Evolutionary conservation across 2,329 filamentous ascomycete genomes (phyloP).

Genomic region (Talaromyces sp.): DNA sequence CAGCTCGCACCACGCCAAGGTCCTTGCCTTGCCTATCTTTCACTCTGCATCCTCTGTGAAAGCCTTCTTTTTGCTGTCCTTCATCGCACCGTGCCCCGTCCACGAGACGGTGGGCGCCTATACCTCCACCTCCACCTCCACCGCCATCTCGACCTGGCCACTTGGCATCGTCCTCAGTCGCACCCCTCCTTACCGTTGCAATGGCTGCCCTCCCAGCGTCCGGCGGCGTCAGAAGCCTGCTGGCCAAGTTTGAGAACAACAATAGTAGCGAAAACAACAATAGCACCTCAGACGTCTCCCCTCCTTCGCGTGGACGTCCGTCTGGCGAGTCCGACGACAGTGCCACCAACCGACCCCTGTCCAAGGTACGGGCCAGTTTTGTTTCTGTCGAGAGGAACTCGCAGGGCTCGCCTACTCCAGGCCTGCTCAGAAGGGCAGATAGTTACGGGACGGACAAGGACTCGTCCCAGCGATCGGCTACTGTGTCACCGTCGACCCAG

Average conservation of each 20-base stretch:
- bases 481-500: slow-evolving; percentile 9
- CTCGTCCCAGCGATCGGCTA: slow-evolving; percentile 19
- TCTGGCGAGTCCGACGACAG: slow-evolving; percentile 48
- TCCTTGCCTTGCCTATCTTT: neutral
- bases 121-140: neutral
- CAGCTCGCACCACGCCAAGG: too few species aligned
- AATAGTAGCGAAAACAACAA: slow-evolving; percentile 49
- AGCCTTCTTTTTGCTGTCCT: neutral
- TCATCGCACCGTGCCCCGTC: slow-evolving; percentile 4
- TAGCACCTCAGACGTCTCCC: slow-evolving; percentile 36
- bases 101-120: slow-evolving; percentile 9
- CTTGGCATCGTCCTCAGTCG: neutral
- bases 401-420: slow-evolving; percentile 37
- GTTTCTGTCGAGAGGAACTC: slow-evolving; percentile 59
- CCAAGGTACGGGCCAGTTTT: slow-evolving; percentile 71
- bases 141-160: neutral
- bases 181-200: neutral
- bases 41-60: neutral
- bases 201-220: slow-evolving; percentile 17
- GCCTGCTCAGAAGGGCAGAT: slow-evolving; percentile 37
- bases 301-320: slow-evolving; percentile 65
- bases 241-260: slow-evolving; percentile 76
- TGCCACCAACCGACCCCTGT: slow-evolving; percentile 54
- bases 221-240: slow-evolving; percentile 67
- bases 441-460: slow-evolving; percentile 27